Evolutionary conservation across 140 eudicot genomes (phyloP), one percentile per base, ranked within the genome.

Genomic region (Erigeron philadelphicus): DNA sequence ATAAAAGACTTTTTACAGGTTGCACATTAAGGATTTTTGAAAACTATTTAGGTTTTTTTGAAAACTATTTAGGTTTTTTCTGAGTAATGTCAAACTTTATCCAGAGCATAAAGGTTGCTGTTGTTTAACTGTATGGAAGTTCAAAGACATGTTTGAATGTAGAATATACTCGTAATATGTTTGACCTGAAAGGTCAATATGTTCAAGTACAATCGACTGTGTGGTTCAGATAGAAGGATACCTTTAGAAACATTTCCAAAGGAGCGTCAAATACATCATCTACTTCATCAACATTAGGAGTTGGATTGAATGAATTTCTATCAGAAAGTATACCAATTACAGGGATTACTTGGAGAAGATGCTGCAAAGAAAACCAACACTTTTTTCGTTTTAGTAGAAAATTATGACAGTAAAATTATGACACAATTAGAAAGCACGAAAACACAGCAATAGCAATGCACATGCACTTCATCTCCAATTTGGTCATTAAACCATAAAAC

Each of bases 181-280:
- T 53, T 75, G 60, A 35, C 50, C 15, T 0, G 5, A 45, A 49
- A n/a, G 1, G 46, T 47, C 17, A 61, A 31, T 31, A 31, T 31
- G 38, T 31, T 31, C 4, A 31, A 31, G 38, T 31, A 41, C 44
- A 7, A 40, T 55, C 6, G 21, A 11, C 15, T 62, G 54, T 38
- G 71, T 17, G 61, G 1, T 11, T 45, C 15, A 13, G 9, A 64
- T 11, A 4, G 48, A 48, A n/a, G 13, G 21, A 62, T 69, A 90
- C 96, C 98, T 88, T 86, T 64, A 92, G 83, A 76, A 88, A 92
- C 96, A 92, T 88, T 72, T 88, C 95, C 72, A 92, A 74, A 3
- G 98, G 98, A 67, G 96, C 97, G 68, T 91, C 95, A 79, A 91
- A 91, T 11, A 88, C 79, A 6, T 80, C 80, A 45, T 85, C 96